These are phyloP conservation scores for Ambrosiella cleistominuta DNA, from an alignment of 2,329 filamentous ascomycete genomes.

Conservation along the genomic window DNA sequence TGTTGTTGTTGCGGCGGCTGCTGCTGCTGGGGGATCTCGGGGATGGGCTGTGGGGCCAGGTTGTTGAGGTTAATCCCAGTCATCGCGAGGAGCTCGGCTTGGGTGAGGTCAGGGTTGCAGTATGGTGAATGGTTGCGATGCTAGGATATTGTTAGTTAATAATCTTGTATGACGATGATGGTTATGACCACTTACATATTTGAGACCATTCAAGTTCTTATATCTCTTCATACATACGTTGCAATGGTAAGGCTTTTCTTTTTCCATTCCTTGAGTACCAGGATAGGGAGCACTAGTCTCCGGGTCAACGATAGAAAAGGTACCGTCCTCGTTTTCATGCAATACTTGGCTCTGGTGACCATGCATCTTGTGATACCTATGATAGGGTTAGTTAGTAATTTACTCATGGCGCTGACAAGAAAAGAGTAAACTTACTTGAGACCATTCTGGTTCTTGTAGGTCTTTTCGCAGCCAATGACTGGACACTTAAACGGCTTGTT, in stretches of 20 bases:
- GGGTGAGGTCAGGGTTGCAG: slow-evolving; percentile 14
- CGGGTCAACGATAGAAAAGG: slow-evolving; percentile 94
- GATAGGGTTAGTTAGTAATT: slow-evolving; percentile 7
- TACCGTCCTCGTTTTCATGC: slow-evolving; percentile 91
- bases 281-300: slow-evolving; percentile 89
- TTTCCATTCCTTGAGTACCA: slow-evolving; percentile 97
- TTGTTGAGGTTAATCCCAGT: slow-evolving; percentile 11
- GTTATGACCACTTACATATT: slow-evolving; percentile 50
- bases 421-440: slow-evolving; percentile 53
- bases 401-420: slow-evolving; percentile 2
- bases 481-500: slow-evolving; percentile 96
- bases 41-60: slow-evolving; percentile 8
- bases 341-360: slow-evolving; percentile 94
- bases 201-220: slow-evolving; percentile 96
- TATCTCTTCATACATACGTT: slow-evolving; percentile 95
- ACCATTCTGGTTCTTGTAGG: slow-evolving; percentile 98
- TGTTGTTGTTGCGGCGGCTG: slow-evolving; percentile 6
- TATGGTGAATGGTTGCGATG: slow-evolving; percentile 15
- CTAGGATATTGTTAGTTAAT: slow-evolving; percentile 6
- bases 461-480: slow-evolving; percentile 96
- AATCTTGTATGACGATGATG: not conserved
- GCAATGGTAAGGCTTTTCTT: slow-evolving; percentile 97
- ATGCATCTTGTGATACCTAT: slow-evolving; percentile 56
- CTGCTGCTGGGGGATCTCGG: slow-evolving; percentile 3
- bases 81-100: slow-evolving; percentile 13